phyloP scores from a whole-genome alignment of 192 early-diverging fungal genomes.

The Podila verticillata region DNA sequence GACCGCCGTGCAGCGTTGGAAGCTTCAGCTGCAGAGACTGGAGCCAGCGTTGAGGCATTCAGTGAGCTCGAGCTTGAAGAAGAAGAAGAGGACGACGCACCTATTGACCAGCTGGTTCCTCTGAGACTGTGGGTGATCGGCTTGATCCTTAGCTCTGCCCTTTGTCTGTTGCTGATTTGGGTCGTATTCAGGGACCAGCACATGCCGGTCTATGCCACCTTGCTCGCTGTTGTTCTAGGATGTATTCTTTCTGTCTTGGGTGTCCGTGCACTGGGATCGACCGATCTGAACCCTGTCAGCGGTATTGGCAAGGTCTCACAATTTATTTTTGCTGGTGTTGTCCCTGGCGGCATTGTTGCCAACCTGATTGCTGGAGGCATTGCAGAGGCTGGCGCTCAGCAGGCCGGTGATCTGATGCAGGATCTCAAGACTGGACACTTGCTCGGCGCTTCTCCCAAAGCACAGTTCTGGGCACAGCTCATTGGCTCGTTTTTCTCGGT shows the following conservation, averaged over 20 bases:
- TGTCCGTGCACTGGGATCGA: slow-evolving; percentile 85
- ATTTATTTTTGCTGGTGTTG: slow-evolving; percentile 83
- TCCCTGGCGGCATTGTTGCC: slow-evolving; percentile 74
- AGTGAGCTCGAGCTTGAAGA: slow-evolving; percentile 12
- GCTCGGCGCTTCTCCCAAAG: slow-evolving; percentile 80
- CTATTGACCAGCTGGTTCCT: slow-evolving; percentile 66
- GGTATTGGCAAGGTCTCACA: slow-evolving; percentile 89
- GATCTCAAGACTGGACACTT: slow-evolving; percentile 91
- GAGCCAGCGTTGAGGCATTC: neutral
- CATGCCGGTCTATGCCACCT: slow-evolving; percentile 71
- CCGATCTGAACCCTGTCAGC: slow-evolving; percentile 86
- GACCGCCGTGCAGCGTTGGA: neutral
- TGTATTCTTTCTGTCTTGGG: slow-evolving; percentile 82
- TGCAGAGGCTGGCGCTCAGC: slow-evolving; percentile 73
- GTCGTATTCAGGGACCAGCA: slow-evolving; percentile 67
- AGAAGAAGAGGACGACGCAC: slow-evolving; percentile 53
- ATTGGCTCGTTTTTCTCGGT: slow-evolving; percentile 80
- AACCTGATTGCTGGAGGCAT: slow-evolving; percentile 85
- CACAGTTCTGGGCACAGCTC: slow-evolving; percentile 87
- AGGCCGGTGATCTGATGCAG: slow-evolving; percentile 67
- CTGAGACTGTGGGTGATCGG: slow-evolving; percentile 70
- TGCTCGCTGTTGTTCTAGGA: slow-evolving; percentile 78
- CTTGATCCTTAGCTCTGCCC: slow-evolving; percentile 63
- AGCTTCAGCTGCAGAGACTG: neutral
- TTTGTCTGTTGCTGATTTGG: slow-evolving; percentile 71